phyloP scores from a whole-genome alignment of 148 eudicot species.

The Heliosperma pusillum region DNA sequence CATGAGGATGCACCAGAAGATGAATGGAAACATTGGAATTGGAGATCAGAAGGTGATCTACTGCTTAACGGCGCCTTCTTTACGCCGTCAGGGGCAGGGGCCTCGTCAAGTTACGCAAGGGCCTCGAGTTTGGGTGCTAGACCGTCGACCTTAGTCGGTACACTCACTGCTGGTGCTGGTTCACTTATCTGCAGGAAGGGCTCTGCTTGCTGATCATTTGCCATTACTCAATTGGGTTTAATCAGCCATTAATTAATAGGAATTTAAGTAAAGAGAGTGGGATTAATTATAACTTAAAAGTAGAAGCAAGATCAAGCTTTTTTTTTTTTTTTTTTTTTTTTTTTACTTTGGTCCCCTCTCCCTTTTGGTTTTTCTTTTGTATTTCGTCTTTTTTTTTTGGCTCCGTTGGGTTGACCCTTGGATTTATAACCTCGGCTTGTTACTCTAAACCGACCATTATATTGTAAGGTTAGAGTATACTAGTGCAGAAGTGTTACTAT shows the following conservation, averaged over 20 bases:
- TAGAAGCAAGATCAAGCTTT: constrained; percentile 9
- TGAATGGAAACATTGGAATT: constrained; percentile 69
- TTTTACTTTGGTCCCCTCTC: constrained; percentile 18
- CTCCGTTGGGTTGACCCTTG: constrained; percentile 21
- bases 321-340: constrained; percentile 9
- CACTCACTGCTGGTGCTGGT: constrained; percentile 49
- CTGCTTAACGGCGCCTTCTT: constrained; percentile 65
- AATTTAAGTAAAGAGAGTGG: constrained; percentile 11
- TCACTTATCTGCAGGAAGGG: constrained; percentile 58
- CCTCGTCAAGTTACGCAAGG: constrained; percentile 55
- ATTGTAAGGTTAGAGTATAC: constrained; percentile 34
- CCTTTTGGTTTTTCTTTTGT: constrained; percentile 19
- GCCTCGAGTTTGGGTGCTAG: constrained; percentile 73
- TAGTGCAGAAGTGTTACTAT: constrained; percentile 49
- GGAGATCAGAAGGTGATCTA: constrained; percentile 70
- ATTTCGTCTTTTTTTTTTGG: constrained; percentile 1
- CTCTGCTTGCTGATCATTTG: constrained; percentile 40
- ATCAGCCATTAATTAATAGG: background rate
- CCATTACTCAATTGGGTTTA: constrained; percentile 5
- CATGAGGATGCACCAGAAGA: constrained; percentile 56
- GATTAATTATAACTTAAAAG: constrained; percentile 8
- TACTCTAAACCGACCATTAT: constrained; percentile 30
- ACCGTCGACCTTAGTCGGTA: constrained; percentile 45
- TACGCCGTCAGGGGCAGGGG: constrained; percentile 57
- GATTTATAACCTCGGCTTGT: constrained; percentile 49